Evolutionary conservation across 208 protist species (phyloP).

Genomic region (Trypanosoma vivax): DNA sequence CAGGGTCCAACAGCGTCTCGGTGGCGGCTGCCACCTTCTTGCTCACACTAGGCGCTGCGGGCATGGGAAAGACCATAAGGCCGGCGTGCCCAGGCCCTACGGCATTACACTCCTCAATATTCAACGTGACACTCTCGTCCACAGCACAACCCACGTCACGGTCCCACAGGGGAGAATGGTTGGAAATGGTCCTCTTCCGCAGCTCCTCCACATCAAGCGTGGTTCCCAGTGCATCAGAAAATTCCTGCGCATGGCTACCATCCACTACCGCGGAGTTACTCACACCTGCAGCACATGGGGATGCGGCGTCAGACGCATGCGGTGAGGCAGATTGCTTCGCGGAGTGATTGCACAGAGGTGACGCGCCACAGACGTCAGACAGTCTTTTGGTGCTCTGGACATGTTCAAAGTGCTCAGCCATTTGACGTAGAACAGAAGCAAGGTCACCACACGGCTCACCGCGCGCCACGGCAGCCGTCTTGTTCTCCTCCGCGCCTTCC

Average conservation of each 20-base stretch:
- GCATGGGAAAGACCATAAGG: background rate
- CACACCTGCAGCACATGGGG: background rate
- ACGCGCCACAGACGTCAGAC: background rate
- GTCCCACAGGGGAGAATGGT: background rate
- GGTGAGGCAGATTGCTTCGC: slow-evolving; percentile 3
- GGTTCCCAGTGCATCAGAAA: slow-evolving; percentile 38
- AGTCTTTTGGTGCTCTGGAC: background rate
- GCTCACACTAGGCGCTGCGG: background rate
- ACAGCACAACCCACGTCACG: background rate
- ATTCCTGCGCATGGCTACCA: slow-evolving; percentile 19
- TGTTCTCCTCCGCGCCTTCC: background rate
- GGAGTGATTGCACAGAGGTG: background rate
- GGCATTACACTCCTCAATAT: slow-evolving; percentile 2
- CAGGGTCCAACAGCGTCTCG: background rate
- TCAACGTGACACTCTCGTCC: slow-evolving; percentile 1
- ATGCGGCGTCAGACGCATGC: slow-evolving; percentile 12
- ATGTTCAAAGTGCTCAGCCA: slow-evolving; percentile 27
- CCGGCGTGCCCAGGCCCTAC: background rate
- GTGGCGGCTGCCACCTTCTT: background rate
- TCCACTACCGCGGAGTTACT: background rate
- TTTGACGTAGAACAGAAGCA: slow-evolving; percentile 27
- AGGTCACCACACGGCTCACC: slow-evolving; percentile 10
- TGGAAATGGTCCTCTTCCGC: background rate
- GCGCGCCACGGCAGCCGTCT: background rate
- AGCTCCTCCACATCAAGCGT: slow-evolving; percentile 36